Conservation (phyloP, 768 basidiomycete genomes). For the Tricholoma sp. region DNA sequence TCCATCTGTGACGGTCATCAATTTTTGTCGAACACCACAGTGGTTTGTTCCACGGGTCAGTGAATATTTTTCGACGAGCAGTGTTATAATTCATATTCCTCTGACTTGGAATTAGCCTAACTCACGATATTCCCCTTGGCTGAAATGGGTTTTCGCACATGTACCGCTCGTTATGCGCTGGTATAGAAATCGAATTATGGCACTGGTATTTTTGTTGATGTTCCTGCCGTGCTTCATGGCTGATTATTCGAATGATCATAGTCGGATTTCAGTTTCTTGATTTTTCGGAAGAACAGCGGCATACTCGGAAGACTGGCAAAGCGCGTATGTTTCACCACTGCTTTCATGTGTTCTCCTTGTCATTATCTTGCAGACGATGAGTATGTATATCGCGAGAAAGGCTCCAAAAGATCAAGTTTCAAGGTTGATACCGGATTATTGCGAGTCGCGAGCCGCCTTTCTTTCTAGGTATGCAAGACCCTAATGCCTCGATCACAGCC, state of each 20-base stretch:
- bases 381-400: constrained; percentile 39
- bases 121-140: constrained; percentile 34
- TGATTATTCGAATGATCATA: constrained; percentile 11
- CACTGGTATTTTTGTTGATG: constrained; percentile 19
- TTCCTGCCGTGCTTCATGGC: not conserved
- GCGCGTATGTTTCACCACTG: constrained; percentile 21
- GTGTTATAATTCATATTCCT: not conserved
- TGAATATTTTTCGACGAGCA: constrained; percentile 1
- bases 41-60: constrained; percentile 53
- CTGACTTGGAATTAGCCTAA: constrained; percentile 23
- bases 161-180: constrained; percentile 44
- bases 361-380: constrained; percentile 26
- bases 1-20: constrained; percentile 43
- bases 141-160: constrained; percentile 51
- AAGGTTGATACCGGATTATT: constrained; percentile 46
- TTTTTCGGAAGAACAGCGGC: constrained; percentile 37
- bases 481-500: constrained; percentile 24
- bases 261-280: constrained; percentile 32
- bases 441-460: constrained; percentile 25
- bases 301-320: constrained; percentile 23
- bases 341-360: not conserved
- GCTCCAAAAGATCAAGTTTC: constrained; percentile 45
- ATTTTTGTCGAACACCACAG: constrained; percentile 57
- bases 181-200: constrained; percentile 46
- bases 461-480: not conserved